phyloP scores from a whole-genome alignment of 2,329 filamentous ascomycete species.

The Botryotinia narcissicola region DNA sequence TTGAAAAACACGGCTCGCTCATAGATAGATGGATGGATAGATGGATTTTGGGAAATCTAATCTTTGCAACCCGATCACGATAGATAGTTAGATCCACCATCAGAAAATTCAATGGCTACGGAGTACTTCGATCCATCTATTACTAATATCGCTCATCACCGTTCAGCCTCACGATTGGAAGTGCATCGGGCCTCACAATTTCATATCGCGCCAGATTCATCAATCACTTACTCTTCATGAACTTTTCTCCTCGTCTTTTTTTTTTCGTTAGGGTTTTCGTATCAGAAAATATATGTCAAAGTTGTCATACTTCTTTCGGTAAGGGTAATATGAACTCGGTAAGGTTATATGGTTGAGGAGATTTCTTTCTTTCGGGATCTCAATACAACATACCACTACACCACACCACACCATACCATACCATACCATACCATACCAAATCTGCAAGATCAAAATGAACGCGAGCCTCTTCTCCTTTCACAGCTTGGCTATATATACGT shows the following conservation, averaged over 20 bases:
- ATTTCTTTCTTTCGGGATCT: background rate
- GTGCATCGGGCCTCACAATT: background rate
- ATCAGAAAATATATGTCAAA: background rate
- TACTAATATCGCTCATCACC: background rate
- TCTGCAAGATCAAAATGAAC: background rate
- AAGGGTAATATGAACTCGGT: background rate
- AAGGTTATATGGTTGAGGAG: background rate
- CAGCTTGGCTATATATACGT: too few species aligned
- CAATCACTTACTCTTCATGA: background rate
- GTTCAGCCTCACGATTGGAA: background rate
- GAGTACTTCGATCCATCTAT: background rate
- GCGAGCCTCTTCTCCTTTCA: background rate
- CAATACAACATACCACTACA: background rate
- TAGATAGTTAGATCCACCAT: background rate
- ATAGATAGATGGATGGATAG: background rate
- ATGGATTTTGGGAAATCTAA: background rate
- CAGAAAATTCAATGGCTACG: background rate
- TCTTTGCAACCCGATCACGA: too few species aligned
- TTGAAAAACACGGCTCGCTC: background rate
- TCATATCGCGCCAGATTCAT: background rate
- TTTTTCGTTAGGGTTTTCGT: background rate
- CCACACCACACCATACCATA: background rate
- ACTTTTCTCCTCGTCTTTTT: background rate
- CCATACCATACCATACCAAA: background rate
- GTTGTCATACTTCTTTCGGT: background rate